Percentiles rank a stretch among this genome's conserved stretches.
Evolutionary conservation across 2,329 filamentous ascomycete genomes (phyloP).

Genomic region (Salinomyces thailandicus): DNA sequence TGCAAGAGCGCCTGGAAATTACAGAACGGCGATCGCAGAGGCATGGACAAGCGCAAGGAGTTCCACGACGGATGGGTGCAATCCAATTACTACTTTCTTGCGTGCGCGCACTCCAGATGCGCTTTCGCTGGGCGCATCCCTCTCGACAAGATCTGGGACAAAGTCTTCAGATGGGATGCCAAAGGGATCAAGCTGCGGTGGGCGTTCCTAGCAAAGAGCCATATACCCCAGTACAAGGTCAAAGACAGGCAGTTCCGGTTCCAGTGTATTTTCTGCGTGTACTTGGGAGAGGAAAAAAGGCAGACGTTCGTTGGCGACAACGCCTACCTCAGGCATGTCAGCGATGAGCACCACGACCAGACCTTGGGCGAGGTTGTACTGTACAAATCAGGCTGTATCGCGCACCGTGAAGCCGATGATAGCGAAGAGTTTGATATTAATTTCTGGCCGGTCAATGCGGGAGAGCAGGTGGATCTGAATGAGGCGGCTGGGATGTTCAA

Average conservation of each 20-base stretch:
- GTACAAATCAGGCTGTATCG: conserved; percentile 34
- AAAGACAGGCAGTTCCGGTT: conserved; percentile 25
- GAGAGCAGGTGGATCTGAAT: conserved; percentile 13
- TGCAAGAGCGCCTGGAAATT: conserved; percentile 38
- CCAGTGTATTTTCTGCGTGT: conserved; percentile 40
- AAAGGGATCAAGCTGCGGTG: conserved; percentile 36
- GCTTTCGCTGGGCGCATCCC: conserved; percentile 30
- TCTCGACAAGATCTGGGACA: conserved; percentile 20
- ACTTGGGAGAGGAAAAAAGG: conserved; percentile 17
- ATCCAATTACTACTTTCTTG: conserved; percentile 22
- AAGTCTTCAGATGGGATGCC: conserved; percentile 13
- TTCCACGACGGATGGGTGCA: conserved; percentile 12
- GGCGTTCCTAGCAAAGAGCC: conserved; percentile 38
- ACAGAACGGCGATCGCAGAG: conserved; percentile 24
- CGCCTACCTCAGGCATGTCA: conserved; percentile 36
- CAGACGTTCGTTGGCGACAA: conserved; percentile 32
- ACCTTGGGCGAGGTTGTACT: conserved; percentile 28
- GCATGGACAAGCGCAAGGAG: conserved; percentile 21
- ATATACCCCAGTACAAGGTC: conserved; percentile 29
- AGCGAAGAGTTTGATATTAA: conserved; percentile 41
- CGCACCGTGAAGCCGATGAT: conserved; percentile 29
- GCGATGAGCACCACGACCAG: conserved; percentile 26
- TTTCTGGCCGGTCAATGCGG: conserved; percentile 24
- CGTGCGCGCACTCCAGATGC: conserved; percentile 34
- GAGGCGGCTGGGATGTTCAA: conserved; percentile 11